Conservation (phyloP, 768 basidiomycete species). For the Albatrellus ellisii region DNA sequence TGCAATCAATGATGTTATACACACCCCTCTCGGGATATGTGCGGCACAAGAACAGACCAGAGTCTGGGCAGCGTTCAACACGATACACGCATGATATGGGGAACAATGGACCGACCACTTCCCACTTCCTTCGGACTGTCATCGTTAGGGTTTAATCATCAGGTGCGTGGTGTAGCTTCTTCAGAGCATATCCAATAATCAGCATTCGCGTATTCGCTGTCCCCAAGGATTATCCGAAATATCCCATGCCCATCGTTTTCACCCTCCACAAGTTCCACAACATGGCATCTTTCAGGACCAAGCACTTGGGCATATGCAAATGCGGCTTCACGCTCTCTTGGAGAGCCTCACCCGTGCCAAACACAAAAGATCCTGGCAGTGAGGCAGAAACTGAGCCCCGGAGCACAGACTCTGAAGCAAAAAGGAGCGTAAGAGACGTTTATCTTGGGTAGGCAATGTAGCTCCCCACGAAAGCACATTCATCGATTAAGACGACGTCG, state of each 20-base stretch:
- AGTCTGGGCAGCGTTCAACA: too few species aligned
- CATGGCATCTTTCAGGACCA: constrained; percentile 22
- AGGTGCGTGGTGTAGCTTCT: constrained; percentile 36
- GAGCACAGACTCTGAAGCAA: constrained; percentile 68
- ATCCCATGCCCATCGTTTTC: constrained; percentile 59
- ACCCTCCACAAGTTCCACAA: constrained; percentile 53
- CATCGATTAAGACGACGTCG: constrained; percentile 50
- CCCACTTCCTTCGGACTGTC: constrained; percentile 24
- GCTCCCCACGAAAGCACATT: constrained; percentile 49
- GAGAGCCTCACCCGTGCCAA: constrained; percentile 71
- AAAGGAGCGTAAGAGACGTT: too few species aligned
- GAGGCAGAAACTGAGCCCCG: constrained; percentile 72
- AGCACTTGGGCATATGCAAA: constrained; percentile 43
- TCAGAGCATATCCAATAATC: constrained; percentile 74
- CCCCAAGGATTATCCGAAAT: constrained; percentile 83
- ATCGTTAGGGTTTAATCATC: too few species aligned
- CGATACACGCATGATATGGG: too few species aligned
- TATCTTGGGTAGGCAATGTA: background rate
- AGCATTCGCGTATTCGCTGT: constrained; percentile 60
- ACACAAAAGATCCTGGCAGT: constrained; percentile 60
- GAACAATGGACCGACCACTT: too few species aligned
- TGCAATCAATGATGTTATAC: constrained; percentile 59
- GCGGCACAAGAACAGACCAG: too few species aligned
- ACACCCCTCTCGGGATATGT: constrained; percentile 36
- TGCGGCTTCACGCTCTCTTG: constrained; percentile 48